Base-by-base conservation (phyloP, 352 stramenopile species). In the Pythium coloratum region DNA sequence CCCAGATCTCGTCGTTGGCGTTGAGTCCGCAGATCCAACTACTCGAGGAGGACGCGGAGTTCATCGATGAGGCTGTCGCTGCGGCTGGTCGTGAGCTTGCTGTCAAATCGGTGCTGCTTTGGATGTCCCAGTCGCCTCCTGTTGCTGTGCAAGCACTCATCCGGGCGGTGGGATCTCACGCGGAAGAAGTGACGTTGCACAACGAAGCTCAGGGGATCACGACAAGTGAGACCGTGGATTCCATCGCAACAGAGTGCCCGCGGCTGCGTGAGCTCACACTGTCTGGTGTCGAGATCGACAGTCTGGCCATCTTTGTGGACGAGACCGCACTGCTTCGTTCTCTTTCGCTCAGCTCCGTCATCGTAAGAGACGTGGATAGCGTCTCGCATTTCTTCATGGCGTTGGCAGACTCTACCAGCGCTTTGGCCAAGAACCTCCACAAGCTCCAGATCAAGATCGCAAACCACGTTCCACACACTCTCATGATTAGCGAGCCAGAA, bases 1-100 rank as follows among this genome's bases (percentile, higher is more conserved):
- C 55, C 1, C 33, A 28, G 14, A 47, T 64, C 13, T 50, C 55
- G 1, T 60, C 56, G 2, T 47, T 69, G n/a, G n/a, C 59, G 1
- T 4, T 69, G 34, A 69, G 63, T 13, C 63, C 63, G 2, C 63
- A 60, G 20, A 62, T 64, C 30, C 33, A 63, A 47, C 56, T 69
- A 10, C 6, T 59, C 1, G 55, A 55, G 16, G 55, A 59, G 13
- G 63, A 69, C 20, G 33, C 63, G 8, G 47, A 4, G 5, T 60
- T 60, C 34, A 69, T 69, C 36, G 9, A 57, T 2, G 63, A 64
- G 1, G 55, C 55, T 6, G 47, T 49, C 18, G 36, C 34, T n/a
- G 8, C 14, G 8, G 28, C 18, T 6, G 8, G 18, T 16, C 34
- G 33, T 12, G 46, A 24, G 5, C 30, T 55, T 3, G 20, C 30